Evolutionary conservation across 805 yeast genomes (phyloP), one percentile per base, ranked within the genome.

Genomic region (Candida alai): DNA sequence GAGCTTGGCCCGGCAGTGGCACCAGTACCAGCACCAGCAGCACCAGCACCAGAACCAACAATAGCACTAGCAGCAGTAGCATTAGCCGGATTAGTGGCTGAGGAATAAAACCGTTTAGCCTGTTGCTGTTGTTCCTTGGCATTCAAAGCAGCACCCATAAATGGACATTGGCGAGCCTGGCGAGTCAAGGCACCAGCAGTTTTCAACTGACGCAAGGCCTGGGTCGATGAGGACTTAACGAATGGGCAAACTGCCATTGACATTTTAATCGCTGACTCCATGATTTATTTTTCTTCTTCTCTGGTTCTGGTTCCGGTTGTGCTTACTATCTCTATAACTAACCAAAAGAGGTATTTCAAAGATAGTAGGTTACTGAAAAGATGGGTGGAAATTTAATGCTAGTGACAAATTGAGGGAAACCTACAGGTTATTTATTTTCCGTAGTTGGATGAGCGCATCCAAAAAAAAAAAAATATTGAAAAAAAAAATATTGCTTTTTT

Each of bases 171-270:
- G 28, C 73, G 59, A 35, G 95, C 96, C 43, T 74, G 75, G 28
- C 61, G 51, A 30, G 71, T 65, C 53, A 83, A 72, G 17, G 60
- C 51, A 18, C 60, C 60, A 37, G 55, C 46, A 14, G 57, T 54
- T 34, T 80, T 70, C 45, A 84, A 53, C 43, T 69, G 65, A 49
- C 82, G 77, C 53, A 86, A 65, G 11, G 80, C 70, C 32, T 75
- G 65, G 14, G 80, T 65, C 4, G 84, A 70, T 16, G 78, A 68
- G 16, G 78, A 58, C 52, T 76, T 75, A 51, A 89, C 77, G 58
- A 85, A 89, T 15, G 97, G 97, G 57, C 97, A 89, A 33, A 84
- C 76, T 45, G 68, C 73, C 64, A 81, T 71, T 15, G 96, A 84
- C 42, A 80, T 81, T 51, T 81, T 79, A 26, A 89, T 77, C 34